phyloP scores from a whole-genome alignment of 192 early-diverging fungal species.

The Coemansia sp. region DNA sequence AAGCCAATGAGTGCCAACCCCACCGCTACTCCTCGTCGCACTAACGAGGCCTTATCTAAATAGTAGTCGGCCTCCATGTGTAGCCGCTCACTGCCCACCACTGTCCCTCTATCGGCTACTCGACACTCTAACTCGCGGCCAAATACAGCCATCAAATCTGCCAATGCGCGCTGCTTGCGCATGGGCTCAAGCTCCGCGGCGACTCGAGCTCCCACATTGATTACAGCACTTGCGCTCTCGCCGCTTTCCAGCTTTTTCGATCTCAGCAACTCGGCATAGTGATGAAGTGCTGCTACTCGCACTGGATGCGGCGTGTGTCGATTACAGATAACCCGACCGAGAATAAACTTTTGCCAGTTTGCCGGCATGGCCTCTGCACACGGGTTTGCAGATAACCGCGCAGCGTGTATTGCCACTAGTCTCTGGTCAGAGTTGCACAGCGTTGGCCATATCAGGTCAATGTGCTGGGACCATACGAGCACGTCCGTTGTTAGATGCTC shows the following conservation, averaged over 20 bases:
- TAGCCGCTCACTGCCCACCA: background rate
- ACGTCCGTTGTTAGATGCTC: constrained; percentile 1
- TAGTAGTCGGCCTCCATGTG: background rate
- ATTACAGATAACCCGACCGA: constrained; percentile 13
- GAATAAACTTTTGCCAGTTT: constrained; percentile 3
- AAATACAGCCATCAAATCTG: background rate
- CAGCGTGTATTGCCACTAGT: background rate
- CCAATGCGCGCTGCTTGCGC: background rate
- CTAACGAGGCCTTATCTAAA: background rate
- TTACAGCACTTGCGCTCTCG: background rate
- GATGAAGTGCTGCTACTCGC: constrained; percentile 15
- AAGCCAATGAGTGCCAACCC: background rate
- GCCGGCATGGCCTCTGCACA: background rate
- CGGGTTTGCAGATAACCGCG: background rate
- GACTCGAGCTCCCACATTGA: background rate
- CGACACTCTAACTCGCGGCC: background rate
- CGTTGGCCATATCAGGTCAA: constrained; percentile 29
- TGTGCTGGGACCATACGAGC: constrained; percentile 29
- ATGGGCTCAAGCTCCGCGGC: background rate
- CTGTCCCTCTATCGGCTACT: background rate
- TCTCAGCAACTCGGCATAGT: constrained; percentile 4
- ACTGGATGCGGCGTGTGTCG: constrained; percentile 2
- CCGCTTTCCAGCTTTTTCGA: background rate
- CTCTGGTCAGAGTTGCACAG: background rate
- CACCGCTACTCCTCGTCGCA: background rate